Conservation (phyloP, 2,329 filamentous ascomycete species). For the Ilyonectria mors-panacis region DNA sequence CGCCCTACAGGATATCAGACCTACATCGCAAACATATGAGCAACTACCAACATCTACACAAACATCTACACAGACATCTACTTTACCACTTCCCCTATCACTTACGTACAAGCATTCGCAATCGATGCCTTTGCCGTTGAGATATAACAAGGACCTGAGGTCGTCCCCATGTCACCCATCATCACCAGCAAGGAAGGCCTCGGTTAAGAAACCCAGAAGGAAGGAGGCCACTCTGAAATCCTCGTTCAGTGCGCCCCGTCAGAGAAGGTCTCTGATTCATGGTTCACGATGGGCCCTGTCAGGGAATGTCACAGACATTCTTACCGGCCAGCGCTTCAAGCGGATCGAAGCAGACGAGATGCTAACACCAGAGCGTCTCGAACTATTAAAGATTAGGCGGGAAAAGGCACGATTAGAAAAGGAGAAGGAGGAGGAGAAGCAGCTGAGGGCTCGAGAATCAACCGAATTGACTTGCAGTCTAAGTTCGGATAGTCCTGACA, state of each 20-base stretch:
- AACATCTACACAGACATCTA: constrained; percentile 7
- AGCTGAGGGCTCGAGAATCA: constrained; percentile 36
- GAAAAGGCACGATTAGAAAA: constrained; percentile 46
- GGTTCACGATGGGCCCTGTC: constrained; percentile 66
- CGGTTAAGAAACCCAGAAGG: constrained; percentile 57
- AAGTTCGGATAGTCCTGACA: constrained; percentile 49
- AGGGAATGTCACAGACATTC: constrained; percentile 70
- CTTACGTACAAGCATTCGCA: constrained; percentile 39
- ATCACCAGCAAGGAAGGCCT: constrained; percentile 47
- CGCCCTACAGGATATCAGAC: constrained; percentile 56
- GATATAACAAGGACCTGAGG: constrained; percentile 36
- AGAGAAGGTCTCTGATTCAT: constrained; percentile 38
- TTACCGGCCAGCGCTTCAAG: constrained; percentile 69
- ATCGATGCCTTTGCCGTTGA: constrained; percentile 43
- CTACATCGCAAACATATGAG: constrained; percentile 36
- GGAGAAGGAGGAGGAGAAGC: constrained; percentile 40
- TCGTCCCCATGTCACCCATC: constrained; percentile 28
- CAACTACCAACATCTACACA: constrained; percentile 11
- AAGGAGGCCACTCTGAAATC: constrained; percentile 51
- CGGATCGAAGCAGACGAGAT: constrained; percentile 73
- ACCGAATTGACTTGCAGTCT: constrained; percentile 44
- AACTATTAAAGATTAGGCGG: constrained; percentile 59
- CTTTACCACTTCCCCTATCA: constrained; percentile 38
- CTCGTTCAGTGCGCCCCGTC: constrained; percentile 25
- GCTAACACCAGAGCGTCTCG: constrained; percentile 67